These are phyloP conservation scores for Populus simonii DNA, from an alignment of 345 rosid genomes.

Conservation along the genomic window DNA sequence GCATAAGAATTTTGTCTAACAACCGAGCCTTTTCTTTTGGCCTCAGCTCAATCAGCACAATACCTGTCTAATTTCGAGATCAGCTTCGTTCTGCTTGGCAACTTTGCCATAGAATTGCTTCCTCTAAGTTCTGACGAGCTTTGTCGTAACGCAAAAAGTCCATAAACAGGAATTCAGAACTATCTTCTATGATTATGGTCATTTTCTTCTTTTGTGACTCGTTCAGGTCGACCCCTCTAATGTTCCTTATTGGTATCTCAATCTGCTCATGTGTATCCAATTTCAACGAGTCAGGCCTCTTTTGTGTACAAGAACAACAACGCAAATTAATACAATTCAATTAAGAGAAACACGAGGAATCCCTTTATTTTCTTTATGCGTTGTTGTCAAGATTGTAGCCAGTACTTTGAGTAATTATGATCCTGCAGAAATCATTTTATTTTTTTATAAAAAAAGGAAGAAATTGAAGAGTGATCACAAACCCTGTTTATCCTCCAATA, in stretches of 20 bases:
- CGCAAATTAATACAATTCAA: not conserved
- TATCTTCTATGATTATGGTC: slow-evolving; percentile 31
- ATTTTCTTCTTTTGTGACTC: slow-evolving; percentile 38
- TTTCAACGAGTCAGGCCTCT: not conserved
- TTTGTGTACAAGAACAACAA: not conserved
- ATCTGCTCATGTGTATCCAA: slow-evolving; percentile 24
- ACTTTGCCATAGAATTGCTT: slow-evolving; percentile 20
- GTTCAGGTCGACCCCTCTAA: slow-evolving; percentile 18
- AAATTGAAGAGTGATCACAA: no score
- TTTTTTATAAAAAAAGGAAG: no score
- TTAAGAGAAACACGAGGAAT: not conserved
- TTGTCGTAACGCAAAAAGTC: slow-evolving; percentile 42
- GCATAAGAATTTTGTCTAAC: not conserved
- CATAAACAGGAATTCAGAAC: slow-evolving; percentile 44
- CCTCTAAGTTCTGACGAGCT: slow-evolving; percentile 33
- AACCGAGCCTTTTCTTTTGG: not conserved
- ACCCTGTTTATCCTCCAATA: not conserved
- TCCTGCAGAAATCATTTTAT: no score
- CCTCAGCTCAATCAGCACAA: not conserved
- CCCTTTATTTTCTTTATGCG: no score
- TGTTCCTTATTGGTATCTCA: slow-evolving; percentile 34
- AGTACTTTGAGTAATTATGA: no score
- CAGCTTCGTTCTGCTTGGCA: not conserved
- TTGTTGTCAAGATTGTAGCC: no score
- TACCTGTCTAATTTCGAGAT: not conserved